Base-by-base conservation (phyloP, 192 early-diverging fungal genomes). In the Phlyctochytrium arcticum region DNA sequence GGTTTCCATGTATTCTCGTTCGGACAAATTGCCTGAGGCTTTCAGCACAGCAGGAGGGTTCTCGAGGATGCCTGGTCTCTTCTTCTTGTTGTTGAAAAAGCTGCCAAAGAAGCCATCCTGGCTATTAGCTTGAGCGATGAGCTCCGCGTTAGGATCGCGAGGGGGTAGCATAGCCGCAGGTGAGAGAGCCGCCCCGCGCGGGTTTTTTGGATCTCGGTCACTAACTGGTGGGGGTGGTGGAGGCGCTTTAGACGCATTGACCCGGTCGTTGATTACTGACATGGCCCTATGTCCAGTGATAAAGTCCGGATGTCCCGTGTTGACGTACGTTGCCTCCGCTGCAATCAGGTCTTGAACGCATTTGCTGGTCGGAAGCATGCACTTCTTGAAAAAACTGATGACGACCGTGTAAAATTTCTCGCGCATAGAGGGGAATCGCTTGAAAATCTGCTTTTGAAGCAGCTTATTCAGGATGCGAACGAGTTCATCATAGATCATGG, bases 241-340 rank as follows among this genome's bases (percentile, higher is more conserved):
- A 31, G 66, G 73, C 48, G 81, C 77, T 73, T 88, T 89, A 36
- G 84, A 78, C 21, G 85, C 84, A 50, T 89, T 86, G 62, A 93
- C 72, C 42, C 89, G 82, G 24, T 97, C 96, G 54, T 87, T 89
- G 73, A 96, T 90, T 55, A 95, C 84, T 26, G 92, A 83, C 84
- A 96, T 91, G 5, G 95, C 94, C 54, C 87, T 89, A 80, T 98
- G 95, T 31, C 98, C 98, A 68, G 87, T 93, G 70, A 98, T 81
- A 77, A 99, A 99, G 71, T 99, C 96, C 5, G 96, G 96, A 71
- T 99, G 98, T 5, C 82, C 95, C 7, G 98, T 99, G 82, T 99
- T 99, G 79, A 99, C 88, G 74, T 99, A 99, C 71, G 86, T 86
- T 17, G 90, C 80, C 78, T 99, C 96, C 84, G 94, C 95, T 24